phyloP scores from a whole-genome alignment of 2,329 filamentous ascomycete species.

The Nemania diffusa region DNA sequence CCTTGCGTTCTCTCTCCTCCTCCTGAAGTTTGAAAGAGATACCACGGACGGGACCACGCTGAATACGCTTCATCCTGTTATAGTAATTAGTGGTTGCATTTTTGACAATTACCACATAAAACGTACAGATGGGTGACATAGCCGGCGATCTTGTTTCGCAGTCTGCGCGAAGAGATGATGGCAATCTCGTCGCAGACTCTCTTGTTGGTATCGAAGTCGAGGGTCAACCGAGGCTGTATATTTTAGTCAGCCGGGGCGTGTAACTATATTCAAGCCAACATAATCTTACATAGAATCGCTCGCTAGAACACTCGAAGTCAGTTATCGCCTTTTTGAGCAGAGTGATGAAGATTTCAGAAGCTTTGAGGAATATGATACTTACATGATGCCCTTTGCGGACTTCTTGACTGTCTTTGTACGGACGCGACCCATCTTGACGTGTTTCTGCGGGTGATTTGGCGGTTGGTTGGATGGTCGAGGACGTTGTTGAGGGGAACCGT shows the following conservation, averaged over 20 bases:
- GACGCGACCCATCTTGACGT: conserved; percentile 75
- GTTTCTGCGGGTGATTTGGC: conserved; percentile 21
- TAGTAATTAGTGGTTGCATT: conserved; percentile 13
- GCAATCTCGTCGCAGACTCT: conserved; percentile 99
- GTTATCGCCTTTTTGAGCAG: no score
- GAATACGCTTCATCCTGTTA: conserved; percentile 93
- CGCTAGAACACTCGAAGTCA: no score
- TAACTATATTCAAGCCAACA: not conserved
- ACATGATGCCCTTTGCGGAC: conserved; percentile 99
- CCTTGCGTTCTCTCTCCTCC: conserved; percentile 99
- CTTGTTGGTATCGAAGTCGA: conserved; percentile 99
- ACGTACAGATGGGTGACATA: conserved; percentile 86
- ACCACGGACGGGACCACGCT: conserved; percentile 98
- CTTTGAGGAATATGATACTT: no score
- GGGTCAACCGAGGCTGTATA: conserved; percentile 93
- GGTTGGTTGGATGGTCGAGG: conserved; percentile 25
- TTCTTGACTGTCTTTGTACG: conserved; percentile 77
- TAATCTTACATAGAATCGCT: conserved; percentile 33
- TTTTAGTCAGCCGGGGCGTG: conserved; percentile 67
- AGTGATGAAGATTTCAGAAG: no score
- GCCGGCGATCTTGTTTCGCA: conserved; percentile 99
- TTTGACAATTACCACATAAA: not conserved
- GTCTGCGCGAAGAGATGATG: conserved; percentile 98
- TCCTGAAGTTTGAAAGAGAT: conserved; percentile 99
- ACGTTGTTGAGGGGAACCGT: conserved; percentile 52